A percentile compares a stretch with the other conserved stretches of the same genome.
Evolutionary conservation across 768 basidiomycete genomes (phyloP).

Genomic region (Lentinus tigrinus): DNA sequence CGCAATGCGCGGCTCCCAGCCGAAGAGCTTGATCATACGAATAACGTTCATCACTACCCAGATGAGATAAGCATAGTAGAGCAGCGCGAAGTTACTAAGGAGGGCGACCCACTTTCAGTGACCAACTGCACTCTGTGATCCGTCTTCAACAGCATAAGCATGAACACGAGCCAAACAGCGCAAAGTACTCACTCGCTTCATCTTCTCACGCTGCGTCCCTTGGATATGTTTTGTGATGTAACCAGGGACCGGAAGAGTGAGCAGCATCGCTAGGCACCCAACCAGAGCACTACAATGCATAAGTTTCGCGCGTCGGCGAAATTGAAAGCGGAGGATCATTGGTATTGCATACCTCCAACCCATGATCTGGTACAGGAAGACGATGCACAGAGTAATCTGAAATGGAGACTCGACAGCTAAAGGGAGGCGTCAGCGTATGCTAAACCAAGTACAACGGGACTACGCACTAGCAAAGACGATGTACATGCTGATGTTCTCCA

Average conservation of each 20-base stretch:
- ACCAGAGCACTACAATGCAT: slow-evolving; percentile 35
- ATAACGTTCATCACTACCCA: slow-evolving; percentile 38
- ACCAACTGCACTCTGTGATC: slow-evolving; percentile 47
- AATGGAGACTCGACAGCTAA: slow-evolving; percentile 30
- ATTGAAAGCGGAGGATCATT: neutral
- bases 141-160: too few species aligned
- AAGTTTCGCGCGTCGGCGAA: too few species aligned
- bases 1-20: slow-evolving; percentile 45
- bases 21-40: slow-evolving; percentile 49
- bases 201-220: slow-evolving; percentile 35
- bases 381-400: slow-evolving; percentile 37
- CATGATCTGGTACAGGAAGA: slow-evolving; percentile 46
- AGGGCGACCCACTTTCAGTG: slow-evolving; percentile 35
- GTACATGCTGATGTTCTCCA: slow-evolving; percentile 3
- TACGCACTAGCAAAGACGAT: slow-evolving; percentile 26
- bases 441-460: slow-evolving; percentile 39
- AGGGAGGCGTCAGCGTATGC: slow-evolving; percentile 29
- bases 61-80: slow-evolving; percentile 18
- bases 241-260: slow-evolving; percentile 41
- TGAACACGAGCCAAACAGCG: too few species aligned
- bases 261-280: slow-evolving; percentile 39
- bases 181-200: slow-evolving; percentile 37
- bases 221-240: slow-evolving; percentile 35
- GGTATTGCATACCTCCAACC: slow-evolving; percentile 43
- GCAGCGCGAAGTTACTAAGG: neutral